Percentiles rank a stretch among this genome's conserved stretches.
Evolutionary conservation across 768 basidiomycete species (phyloP).

Genomic region (Lentinula raphanica): DNA sequence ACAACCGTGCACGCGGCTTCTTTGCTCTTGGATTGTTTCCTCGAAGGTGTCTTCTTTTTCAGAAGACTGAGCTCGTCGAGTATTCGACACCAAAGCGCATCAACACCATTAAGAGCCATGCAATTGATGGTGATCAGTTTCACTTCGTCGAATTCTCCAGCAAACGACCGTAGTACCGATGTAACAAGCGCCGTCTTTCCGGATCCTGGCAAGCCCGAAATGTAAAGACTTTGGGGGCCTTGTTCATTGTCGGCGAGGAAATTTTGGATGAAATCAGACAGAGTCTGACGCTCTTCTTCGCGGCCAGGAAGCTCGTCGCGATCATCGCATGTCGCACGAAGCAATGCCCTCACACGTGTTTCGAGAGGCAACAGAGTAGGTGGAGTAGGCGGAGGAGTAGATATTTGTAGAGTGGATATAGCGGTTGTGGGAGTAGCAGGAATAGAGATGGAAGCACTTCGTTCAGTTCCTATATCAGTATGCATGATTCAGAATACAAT

Average conservation of each 20-base stretch:
- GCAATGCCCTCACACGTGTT: slow-evolving; percentile 59
- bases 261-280: slow-evolving; percentile 54
- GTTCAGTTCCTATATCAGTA: slow-evolving; percentile 1
- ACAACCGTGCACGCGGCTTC: slow-evolving; percentile 45
- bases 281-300: slow-evolving; percentile 51
- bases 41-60: slow-evolving; percentile 23
- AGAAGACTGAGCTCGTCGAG: slow-evolving; percentile 45
- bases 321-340: slow-evolving; percentile 67
- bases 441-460: slow-evolving; percentile 8
- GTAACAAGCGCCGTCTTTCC: slow-evolving; percentile 87
- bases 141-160: slow-evolving; percentile 31
- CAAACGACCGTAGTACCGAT: slow-evolving; percentile 45
- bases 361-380: slow-evolving; percentile 45
- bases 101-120: slow-evolving; percentile 67
- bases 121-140: slow-evolving; percentile 67
- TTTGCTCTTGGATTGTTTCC: slow-evolving; percentile 41
- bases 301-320: slow-evolving; percentile 61
- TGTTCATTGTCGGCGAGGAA: slow-evolving; percentile 37
- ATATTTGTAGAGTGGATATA: slow-evolving; percentile 36
- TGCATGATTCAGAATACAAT: not conserved
- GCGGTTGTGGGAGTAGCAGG: slow-evolving; percentile 42
- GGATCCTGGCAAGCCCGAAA: slow-evolving; percentile 90
- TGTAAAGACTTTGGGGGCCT: slow-evolving; percentile 58
- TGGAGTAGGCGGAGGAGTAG: slow-evolving; percentile 62
- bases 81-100: slow-evolving; percentile 67